Evolutionary conservation across 495 filamentous ascomycete species (phyloP).

Genomic region (Filosporella fistucella): DNA sequence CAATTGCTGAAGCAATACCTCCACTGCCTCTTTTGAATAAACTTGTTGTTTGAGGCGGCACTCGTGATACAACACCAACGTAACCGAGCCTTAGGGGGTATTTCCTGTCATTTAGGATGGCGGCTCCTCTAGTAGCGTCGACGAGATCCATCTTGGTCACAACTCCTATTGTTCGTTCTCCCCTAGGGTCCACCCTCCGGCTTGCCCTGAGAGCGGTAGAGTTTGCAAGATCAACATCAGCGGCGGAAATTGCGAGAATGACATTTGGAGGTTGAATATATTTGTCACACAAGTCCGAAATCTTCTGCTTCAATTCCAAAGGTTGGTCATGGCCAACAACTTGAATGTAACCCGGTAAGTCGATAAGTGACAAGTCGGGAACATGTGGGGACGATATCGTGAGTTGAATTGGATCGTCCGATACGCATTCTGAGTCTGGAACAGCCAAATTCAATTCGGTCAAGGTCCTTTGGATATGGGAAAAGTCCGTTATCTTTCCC

Average conservation of each 20-base stretch:
- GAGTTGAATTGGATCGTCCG: conserved; percentile 94
- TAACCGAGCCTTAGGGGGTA: conserved; percentile 96
- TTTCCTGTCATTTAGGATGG: conserved; percentile 80
- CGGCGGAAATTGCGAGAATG: conserved; percentile 94
- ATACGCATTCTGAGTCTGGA: conserved; percentile 82
- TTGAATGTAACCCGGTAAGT: conserved; percentile 96
- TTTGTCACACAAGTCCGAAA: conserved; percentile 93
- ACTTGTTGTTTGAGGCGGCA: conserved; percentile 61
- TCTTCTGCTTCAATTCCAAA: conserved; percentile 88
- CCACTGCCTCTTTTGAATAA: conserved; percentile 81
- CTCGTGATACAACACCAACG: conserved; percentile 86
- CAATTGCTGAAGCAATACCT: conserved; percentile 77
- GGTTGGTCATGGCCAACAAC: conserved; percentile 90
- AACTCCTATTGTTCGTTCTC: conserved; percentile 94
- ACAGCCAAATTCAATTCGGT: conserved; percentile 95
- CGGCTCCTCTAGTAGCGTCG: conserved; percentile 70
- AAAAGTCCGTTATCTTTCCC: conserved; percentile 89
- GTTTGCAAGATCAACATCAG: conserved; percentile 95
- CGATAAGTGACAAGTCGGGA: conserved; percentile 92
- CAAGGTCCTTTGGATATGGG: conserved; percentile 84
- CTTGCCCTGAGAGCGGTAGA: conserved; percentile 90
- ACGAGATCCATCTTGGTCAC: conserved; percentile 99
- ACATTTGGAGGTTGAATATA: conserved; percentile 97
- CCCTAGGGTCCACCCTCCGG: conserved; percentile 86
- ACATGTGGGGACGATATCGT: conserved; percentile 93